Percentiles rank a stretch among this genome's conserved stretches.
These are phyloP conservation scores for Colletotrichum sojae DNA, from an alignment of 2,329 filamentous ascomycete genomes.

Conservation along the genomic window DNA sequence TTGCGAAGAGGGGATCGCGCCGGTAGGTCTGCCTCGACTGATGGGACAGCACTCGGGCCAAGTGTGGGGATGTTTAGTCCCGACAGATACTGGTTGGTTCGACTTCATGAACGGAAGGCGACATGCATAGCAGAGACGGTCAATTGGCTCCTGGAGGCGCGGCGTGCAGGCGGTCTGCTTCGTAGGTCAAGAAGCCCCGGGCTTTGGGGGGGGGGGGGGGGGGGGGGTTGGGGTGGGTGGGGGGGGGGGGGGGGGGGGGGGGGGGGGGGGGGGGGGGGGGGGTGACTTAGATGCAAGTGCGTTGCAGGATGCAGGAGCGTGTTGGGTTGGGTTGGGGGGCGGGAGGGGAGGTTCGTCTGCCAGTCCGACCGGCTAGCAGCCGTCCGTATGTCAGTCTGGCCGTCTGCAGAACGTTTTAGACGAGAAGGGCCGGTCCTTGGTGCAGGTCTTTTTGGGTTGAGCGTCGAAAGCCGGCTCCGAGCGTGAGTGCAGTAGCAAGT, in stretches of 20 bases:
- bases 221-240: no score
- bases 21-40: slow-evolving; percentile 32
- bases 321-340: slow-evolving; percentile 44
- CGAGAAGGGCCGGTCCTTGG: slow-evolving; percentile 33
- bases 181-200: slow-evolving; percentile 51
- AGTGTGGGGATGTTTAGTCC: slow-evolving; percentile 49
- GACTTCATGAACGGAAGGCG: slow-evolving; percentile 59
- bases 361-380: slow-evolving; percentile 11
- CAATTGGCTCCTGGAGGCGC: slow-evolving; percentile 55
- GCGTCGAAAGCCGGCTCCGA: slow-evolving; percentile 13
- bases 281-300: slow-evolving; percentile 47
- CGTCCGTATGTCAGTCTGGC: slow-evolving; percentile 21
- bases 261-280: no score
- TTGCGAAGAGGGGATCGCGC: slow-evolving; percentile 34
- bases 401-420: slow-evolving; percentile 35
- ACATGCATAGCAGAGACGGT: slow-evolving; percentile 63
- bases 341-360: slow-evolving; percentile 43
- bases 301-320: slow-evolving; percentile 42
- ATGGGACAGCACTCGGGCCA: slow-evolving; percentile 43
- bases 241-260: no score
- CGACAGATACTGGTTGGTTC: slow-evolving; percentile 51
- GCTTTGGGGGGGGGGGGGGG: slow-evolving; percentile 41
- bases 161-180: slow-evolving; percentile 51
- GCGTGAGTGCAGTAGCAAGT: slow-evolving; percentile 33
- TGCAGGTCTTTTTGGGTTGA: slow-evolving; percentile 19